A percentile compares a stretch with the other conserved stretches of the same genome.
Conservation (phyloP, 2,329 filamentous ascomycete genomes). For the Calonectria hongkongensis region DNA sequence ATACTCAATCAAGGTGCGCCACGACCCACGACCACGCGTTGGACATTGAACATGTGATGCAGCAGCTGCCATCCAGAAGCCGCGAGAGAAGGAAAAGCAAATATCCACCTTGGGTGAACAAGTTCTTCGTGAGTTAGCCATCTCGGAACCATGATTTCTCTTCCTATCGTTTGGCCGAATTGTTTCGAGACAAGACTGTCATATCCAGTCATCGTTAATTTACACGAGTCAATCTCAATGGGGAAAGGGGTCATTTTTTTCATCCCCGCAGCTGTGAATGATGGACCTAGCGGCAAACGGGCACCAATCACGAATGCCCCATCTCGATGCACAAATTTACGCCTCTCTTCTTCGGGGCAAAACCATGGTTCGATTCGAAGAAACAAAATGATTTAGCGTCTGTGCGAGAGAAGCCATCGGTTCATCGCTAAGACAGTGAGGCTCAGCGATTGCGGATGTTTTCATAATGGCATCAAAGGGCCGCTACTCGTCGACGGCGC, state of each 20-base stretch:
- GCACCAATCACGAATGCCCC: background rate
- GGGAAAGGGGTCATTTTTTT: background rate
- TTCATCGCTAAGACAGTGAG: background rate
- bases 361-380: background rate
- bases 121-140: background rate
- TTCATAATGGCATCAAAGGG: background rate
- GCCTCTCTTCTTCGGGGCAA: background rate
- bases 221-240: conserved; percentile 1
- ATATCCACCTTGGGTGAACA: background rate
- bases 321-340: background rate
- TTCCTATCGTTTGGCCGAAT: background rate
- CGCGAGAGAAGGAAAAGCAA: background rate
- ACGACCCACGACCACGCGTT: background rate
- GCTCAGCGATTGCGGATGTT: background rate
- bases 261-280: background rate
- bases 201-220: background rate
- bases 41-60: background rate
- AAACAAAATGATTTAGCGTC: background rate
- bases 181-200: background rate
- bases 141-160: too few species aligned
- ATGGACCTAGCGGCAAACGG: background rate
- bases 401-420: background rate
- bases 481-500: background rate
- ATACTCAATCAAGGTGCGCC: background rate
- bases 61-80: background rate